Base-by-base conservation (phyloP, 2,329 filamentous ascomycete species). In the Colletotrichum gloeosporioides region DNA sequence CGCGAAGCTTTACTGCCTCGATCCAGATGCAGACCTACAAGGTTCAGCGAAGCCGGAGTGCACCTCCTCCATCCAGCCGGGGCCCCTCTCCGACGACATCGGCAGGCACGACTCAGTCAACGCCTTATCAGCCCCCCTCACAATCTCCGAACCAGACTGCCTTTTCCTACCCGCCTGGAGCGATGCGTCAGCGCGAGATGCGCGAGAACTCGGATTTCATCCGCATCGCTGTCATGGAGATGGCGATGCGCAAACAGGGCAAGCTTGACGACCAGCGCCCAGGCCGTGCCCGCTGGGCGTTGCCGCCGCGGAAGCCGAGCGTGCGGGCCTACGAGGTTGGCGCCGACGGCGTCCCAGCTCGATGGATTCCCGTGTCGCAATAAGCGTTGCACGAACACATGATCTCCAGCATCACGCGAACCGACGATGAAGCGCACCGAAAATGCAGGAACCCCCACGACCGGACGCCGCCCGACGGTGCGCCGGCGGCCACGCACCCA, bases 21-120 rank as follows among this genome's bases (percentile, higher is more conserved):
- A 94, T 94, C 75, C 92, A 94, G 82, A 93, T 94, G 92, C 92
- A 93, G 80, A 94, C 92, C 1, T 94, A 94, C 86, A 92, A 91
- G 80, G 88, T 92, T 39, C 89, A 89, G 79, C 87, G 88, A 44
- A 88, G 87, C 32, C 87, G 85, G 77, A 85, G 85, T 68, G 79
- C 83, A 53, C 79, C 84, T 27, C 76, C 82, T n/a, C 79, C 68
- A 75, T 82, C 44, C 78, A 82, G 72, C 68, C 84, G 83, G 65
- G 79, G 80, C 68, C 78, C 82, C 53, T 82, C 83, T 77, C 79
- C 85, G 76, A 81, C 80, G 77, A 72, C 82, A 75, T 80, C 81
- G 59, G 77, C 82, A 64, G 79, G 83, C 25, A 80, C 84, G 32
- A 77, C 82, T 63, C 82, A 83, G 73, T 78, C 82, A 32, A 75